A percentile compares a stretch with the other conserved stretches of the same genome.
These are phyloP conservation scores for Xylaria telfairii DNA, from an alignment of 495 filamentous ascomycete genomes.

Conservation along the genomic window DNA sequence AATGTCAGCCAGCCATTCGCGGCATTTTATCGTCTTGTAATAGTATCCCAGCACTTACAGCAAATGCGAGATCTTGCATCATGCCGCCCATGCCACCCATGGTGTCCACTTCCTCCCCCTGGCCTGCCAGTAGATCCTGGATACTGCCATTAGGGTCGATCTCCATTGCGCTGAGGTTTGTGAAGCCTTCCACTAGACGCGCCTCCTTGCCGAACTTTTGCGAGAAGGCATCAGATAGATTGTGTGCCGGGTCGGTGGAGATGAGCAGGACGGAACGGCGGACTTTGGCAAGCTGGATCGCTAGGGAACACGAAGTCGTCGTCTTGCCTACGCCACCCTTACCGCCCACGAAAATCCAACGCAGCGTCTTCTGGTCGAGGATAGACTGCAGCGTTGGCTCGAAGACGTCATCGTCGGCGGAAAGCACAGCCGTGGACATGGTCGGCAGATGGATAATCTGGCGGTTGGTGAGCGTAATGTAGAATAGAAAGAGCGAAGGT, in stretches of 20 bases:
- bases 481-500: neutral
- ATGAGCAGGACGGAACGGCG: slow-evolving; percentile 96
- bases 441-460: slow-evolving; percentile 25
- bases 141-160: slow-evolving; percentile 99
- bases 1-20: slow-evolving; percentile 11
- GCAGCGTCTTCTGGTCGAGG: slow-evolving; percentile 88
- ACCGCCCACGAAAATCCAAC: slow-evolving; percentile 99
- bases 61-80: slow-evolving; percentile 70
- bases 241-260: slow-evolving; percentile 98
- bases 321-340: slow-evolving; percentile 99
- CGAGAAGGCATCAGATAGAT: slow-evolving; percentile 95
- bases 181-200: slow-evolving; percentile 86
- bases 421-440: slow-evolving; percentile 71
- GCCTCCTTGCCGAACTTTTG: slow-evolving; percentile 99
- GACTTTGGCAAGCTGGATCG: slow-evolving; percentile 96
- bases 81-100: slow-evolving; percentile 62
- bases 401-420: slow-evolving; percentile 76
- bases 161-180: slow-evolving; percentile 97
- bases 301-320: slow-evolving; percentile 95
- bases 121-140: slow-evolving; percentile 86
- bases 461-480: neutral
- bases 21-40: neutral
- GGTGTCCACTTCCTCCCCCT: slow-evolving; percentile 74
- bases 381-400: slow-evolving; percentile 94
- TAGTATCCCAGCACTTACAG: slow-evolving; percentile 45